Conservation (phyloP, 257 asterid species). For the Fraxinus quadrangulata region DNA sequence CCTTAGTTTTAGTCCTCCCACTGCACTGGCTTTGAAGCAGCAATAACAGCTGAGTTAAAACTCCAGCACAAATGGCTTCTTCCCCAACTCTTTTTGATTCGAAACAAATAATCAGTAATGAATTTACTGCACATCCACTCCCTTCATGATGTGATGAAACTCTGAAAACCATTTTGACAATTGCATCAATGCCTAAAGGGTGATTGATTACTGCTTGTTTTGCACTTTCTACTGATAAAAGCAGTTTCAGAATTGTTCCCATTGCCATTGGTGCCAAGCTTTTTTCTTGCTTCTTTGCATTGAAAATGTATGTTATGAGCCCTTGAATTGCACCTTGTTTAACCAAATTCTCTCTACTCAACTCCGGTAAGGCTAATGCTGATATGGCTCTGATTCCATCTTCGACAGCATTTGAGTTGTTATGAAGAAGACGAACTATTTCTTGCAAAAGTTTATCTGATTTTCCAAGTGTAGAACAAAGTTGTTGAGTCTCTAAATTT, state of each 20-base stretch:
- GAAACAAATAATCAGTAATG: constrained; percentile 36
- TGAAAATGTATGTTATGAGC: constrained; percentile 35
- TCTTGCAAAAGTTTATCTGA: constrained; percentile 25
- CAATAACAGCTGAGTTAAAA: constrained; percentile 32
- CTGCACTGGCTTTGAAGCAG: constrained; percentile 62
- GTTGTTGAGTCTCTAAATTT: constrained; percentile 22
- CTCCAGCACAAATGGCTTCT: background rate
- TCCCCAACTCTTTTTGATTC: constrained; percentile 29
- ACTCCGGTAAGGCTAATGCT: constrained; percentile 33
- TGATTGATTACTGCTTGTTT: constrained; percentile 30
- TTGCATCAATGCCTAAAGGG: constrained; percentile 35
- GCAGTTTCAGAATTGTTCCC: constrained; percentile 35
- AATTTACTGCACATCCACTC: constrained; percentile 54
- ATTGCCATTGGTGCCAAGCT: constrained; percentile 40
- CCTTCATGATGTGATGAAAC: constrained; percentile 50
- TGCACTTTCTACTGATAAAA: constrained; percentile 29
- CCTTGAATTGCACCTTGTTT: constrained; percentile 33
- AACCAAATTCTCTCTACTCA: constrained; percentile 29
- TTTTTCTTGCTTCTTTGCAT: constrained; percentile 22
- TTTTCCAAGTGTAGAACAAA: constrained; percentile 37
- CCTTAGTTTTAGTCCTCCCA: constrained; percentile 49
- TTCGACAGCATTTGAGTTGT: constrained; percentile 25
- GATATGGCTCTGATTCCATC: constrained; percentile 39
- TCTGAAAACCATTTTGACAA: constrained; percentile 60
- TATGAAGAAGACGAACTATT: constrained; percentile 15